Evolutionary conservation across 2,329 filamentous ascomycete genomes (phyloP), one percentile per base, ranked within the genome.

Genomic region (Pestalotiopsis sp.): DNA sequence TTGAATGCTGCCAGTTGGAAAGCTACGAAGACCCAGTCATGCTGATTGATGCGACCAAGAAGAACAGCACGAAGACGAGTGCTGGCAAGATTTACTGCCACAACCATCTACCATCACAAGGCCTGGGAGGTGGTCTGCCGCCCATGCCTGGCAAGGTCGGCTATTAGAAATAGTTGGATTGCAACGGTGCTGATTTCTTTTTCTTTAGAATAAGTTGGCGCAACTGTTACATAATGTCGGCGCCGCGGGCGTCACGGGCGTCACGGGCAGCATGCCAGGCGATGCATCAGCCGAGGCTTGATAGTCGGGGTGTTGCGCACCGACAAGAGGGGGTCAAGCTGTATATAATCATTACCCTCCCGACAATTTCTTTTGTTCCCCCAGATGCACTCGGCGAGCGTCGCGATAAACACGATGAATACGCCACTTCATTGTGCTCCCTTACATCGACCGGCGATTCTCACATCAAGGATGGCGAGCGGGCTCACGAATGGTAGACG

Each of bases 1-100:
- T 94, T 55, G 92, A 94, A 73, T 96, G 93, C 80, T 97, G 93
- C 77, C 90, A 93, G 73, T 80, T 89, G 4, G 92, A 94, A 73
- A 86, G 83, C 69, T 91, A 89, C 75, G 89, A 78, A 39, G 89
- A 92, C 68, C 86, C 86, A 5, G 80, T 83, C n/a, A 82, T 83
- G 62, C 78, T 82, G 26, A 90, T 92, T 68, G 89, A 92, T 72
- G 87, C 86, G 0, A 86, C 85, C 70, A 89, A 89, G 81, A 85
- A 84, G 72, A 81, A 82, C 68, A 78, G 78, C 52, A 78, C 78
- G 40, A 80, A 80, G 40, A 81, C 81, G 67, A 78, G 77, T 10
- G 77, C 74, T 66, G 82, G 83, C 73, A 86, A 84, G 77, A 88
- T 88, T 52, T 88, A 83, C 72, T 88, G 85, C 77, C 87, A 89